phyloP scores from a whole-genome alignment of 768 basidiomycete species.

The Butyriboletus loyo region DNA sequence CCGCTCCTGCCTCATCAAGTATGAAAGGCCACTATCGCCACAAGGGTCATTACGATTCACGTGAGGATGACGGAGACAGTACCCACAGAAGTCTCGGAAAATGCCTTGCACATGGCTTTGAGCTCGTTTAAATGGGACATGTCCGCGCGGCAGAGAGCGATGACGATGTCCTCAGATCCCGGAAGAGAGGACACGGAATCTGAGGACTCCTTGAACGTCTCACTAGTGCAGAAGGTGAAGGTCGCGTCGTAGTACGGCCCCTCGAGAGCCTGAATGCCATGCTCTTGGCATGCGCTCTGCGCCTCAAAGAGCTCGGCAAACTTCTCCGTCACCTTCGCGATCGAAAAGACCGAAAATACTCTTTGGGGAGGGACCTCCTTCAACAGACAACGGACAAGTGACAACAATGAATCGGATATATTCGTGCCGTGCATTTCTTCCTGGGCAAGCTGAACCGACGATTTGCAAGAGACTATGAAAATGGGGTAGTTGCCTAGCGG shows the following conservation, averaged over 20 bases:
- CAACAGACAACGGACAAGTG: constrained; percentile 14
- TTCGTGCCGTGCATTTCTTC: constrained; percentile 7
- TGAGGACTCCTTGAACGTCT: constrained; percentile 32
- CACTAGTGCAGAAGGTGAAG: constrained; percentile 51
- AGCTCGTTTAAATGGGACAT: constrained; percentile 32
- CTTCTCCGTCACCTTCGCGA: constrained; percentile 39
- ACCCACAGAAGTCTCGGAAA: constrained; percentile 60
- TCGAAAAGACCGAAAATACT: constrained; percentile 65
- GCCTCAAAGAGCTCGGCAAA: constrained; percentile 51
- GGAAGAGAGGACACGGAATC: not conserved
- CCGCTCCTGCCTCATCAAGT: constrained; percentile 41
- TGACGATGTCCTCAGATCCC: constrained; percentile 10
- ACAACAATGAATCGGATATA: constrained; percentile 2
- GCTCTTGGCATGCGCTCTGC: constrained; percentile 1
- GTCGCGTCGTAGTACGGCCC: constrained; percentile 61
- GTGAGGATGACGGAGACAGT: not conserved
- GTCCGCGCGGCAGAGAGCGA: constrained; percentile 34
- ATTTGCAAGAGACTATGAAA: constrained; percentile 17
- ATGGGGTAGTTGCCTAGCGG: constrained; percentile 6
- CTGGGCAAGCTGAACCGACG: constrained; percentile 7
- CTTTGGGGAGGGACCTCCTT: constrained; percentile 6
- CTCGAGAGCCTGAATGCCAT: constrained; percentile 25
- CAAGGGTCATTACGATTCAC: not conserved
- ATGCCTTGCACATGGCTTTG: constrained; percentile 48
- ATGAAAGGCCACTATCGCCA: constrained; percentile 50